Base-by-base conservation (phyloP, 148 eudicot genomes). In the Tetragonia tetragonoides region DNA sequence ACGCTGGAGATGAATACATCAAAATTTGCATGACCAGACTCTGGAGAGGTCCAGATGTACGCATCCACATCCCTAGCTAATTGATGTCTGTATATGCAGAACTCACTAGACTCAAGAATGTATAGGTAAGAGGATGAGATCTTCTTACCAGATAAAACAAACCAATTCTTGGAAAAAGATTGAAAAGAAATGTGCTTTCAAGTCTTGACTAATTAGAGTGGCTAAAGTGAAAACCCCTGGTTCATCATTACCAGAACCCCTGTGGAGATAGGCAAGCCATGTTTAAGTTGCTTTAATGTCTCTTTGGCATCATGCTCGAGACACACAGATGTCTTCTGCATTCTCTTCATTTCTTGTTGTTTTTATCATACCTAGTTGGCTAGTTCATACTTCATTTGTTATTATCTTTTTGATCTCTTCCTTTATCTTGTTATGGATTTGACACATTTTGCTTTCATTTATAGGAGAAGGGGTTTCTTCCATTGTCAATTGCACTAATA, bases 391-490 rank as follows among this genome's bases (percentile, higher is more conserved):
- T n/a, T n/a, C 3, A 24, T 28, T 40, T 16, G 8, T 61, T 44
- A 44, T 7, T 21, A 57, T 53, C 4, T 17, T 10, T 56, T 59
- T 79, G 73, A 40, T 10, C 68, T n/a, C 39, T 73, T 76, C 66
- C 65, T 73, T 41, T 60, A 39, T 69, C 28, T 67, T 73, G 20
- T 24, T 68, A 15, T 74, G 40, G 40, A 8, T 75, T 60, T 76
- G 76, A 44, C 18, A 68, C 16, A 2, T 37, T 57, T 79, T 77
- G 78, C 49, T 44, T 64, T 56, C 46, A 11, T 76, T 59, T 79
- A 68, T 86, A 96, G 99, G 99, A 93, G 72, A 90, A 95, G 74
- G 99, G 99, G 20, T 93, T 96, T 83, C 93, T 96, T 83, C 95
- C 99, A 66, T 85, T 96, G 82, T 91, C 95, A 40, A 87, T 93